A percentile compares a stretch with the other conserved stretches of the same genome.
phyloP scores from a whole-genome alignment of 371 early-diverging fungal species.

The Mucor irregularis region DNA sequence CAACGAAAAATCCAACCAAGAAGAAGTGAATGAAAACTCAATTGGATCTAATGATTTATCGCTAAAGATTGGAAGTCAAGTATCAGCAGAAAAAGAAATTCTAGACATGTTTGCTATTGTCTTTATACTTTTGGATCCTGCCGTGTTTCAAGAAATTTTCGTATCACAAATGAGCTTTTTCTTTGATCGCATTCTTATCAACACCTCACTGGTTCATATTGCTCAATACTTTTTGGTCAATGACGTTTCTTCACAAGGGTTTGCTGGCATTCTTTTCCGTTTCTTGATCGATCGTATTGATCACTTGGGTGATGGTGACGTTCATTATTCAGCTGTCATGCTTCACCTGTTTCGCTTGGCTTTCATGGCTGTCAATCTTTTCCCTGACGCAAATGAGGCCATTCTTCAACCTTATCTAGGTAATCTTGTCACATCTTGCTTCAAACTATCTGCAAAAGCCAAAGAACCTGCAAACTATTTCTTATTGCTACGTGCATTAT shows the following conservation, averaged over 20 bases:
- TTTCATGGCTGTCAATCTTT: slow-evolving; percentile 93
- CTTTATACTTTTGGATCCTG: slow-evolving; percentile 86
- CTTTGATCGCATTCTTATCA: slow-evolving; percentile 83
- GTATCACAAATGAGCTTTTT: slow-evolving; percentile 86
- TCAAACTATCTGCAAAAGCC: slow-evolving; percentile 82
- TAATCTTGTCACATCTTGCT: slow-evolving; percentile 85
- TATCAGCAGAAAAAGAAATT: slow-evolving; percentile 85
- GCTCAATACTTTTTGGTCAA: slow-evolving; percentile 88
- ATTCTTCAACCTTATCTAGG: slow-evolving; percentile 92
- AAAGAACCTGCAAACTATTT: slow-evolving; percentile 92
- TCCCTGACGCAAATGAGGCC: slow-evolving; percentile 90
- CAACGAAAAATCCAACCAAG: slow-evolving; percentile 13
- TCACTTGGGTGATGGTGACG: slow-evolving; percentile 78
- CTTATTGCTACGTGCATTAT: slow-evolving; percentile 84
- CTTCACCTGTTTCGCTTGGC: slow-evolving; percentile 90
- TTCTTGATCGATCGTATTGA: slow-evolving; percentile 85
- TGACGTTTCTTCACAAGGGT: slow-evolving; percentile 75
- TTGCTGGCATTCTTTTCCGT: slow-evolving; percentile 76
- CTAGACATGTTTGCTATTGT: slow-evolving; percentile 89
- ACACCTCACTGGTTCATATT: slow-evolving; percentile 79
- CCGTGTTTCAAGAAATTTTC: slow-evolving; percentile 95
- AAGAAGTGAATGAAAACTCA: slow-evolving; percentile 8
- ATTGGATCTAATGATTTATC: slow-evolving; percentile 34
- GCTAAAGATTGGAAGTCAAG: slow-evolving; percentile 48
- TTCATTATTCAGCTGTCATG: slow-evolving; percentile 76